These are phyloP conservation scores for Lipomyces japonicus DNA, from an alignment of 805 yeast species.

Conservation along the genomic window DNA sequence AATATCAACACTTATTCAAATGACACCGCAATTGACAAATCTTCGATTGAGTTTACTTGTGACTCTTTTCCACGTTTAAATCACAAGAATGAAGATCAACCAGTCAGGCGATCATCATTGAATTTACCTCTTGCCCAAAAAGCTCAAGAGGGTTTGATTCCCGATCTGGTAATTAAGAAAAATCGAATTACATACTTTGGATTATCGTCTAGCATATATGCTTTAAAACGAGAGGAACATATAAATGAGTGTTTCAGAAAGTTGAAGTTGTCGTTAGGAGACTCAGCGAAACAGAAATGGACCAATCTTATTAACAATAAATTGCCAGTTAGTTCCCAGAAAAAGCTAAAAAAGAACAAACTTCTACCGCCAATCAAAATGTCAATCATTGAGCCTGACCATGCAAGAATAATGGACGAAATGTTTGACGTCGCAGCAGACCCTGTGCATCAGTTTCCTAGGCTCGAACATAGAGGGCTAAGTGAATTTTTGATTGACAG, in stretches of 20 bases:
- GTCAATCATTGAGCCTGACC: constrained; percentile 6
- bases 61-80: no score
- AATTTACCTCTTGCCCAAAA: no score
- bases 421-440: constrained; percentile 12
- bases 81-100: no score
- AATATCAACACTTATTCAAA: no score
- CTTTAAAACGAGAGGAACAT: constrained; percentile 15
- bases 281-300: not conserved
- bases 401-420: constrained; percentile 6
- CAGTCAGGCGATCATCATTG: no score
- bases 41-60: no score
- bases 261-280: constrained; percentile 11
- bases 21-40: no score
- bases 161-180: constrained; percentile 17
- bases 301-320: not conserved
- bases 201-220: constrained; percentile 18
- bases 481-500: constrained; percentile 28
- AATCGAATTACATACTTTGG: constrained; percentile 24
- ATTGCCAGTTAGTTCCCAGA: not conserved
- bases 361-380: constrained; percentile 5
- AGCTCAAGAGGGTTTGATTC: no score
- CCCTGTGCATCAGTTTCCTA: constrained; percentile 15
- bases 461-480: constrained; percentile 28
- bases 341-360: not conserved
- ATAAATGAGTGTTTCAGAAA: constrained; percentile 10